Percentiles rank a stretch among this genome's conserved stretches.
Conservation (phyloP, 208 protist genomes). For the Acanthamoeba castellanii region DNA sequence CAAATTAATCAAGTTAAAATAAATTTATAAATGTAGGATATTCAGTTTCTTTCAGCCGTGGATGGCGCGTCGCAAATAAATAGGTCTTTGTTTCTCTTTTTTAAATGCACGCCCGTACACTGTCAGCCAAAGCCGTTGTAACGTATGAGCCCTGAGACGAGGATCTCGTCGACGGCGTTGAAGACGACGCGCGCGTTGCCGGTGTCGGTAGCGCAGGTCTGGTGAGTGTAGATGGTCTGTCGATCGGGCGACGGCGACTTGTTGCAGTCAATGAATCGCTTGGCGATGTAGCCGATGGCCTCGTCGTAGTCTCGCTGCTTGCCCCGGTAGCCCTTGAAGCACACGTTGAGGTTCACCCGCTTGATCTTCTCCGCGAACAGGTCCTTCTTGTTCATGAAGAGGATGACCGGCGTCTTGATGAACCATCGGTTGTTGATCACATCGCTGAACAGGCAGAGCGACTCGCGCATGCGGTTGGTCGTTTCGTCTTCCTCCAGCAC, state of each 20-base stretch:
- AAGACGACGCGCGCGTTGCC: slow-evolving; percentile 91
- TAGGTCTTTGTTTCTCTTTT: background rate
- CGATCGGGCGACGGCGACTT: background rate
- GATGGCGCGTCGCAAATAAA: too few species aligned
- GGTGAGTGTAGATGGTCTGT: slow-evolving; percentile 86
- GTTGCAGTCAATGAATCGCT: slow-evolving; percentile 17
- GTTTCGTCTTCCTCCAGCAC: slow-evolving; percentile 86
- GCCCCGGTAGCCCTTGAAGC: slow-evolving; percentile 90
- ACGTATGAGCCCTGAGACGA: slow-evolving; percentile 70
- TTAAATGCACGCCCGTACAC: too few species aligned
- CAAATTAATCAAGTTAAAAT: too few species aligned
- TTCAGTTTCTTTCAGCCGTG: too few species aligned
- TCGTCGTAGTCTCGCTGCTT: slow-evolving; percentile 73
- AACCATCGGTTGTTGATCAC: slow-evolving; percentile 92
- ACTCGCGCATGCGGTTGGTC: slow-evolving; percentile 91
- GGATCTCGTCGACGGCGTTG: slow-evolving; percentile 87
- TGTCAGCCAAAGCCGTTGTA: too few species aligned
- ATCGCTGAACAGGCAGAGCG: slow-evolving; percentile 91
- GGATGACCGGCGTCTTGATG: slow-evolving; percentile 87
- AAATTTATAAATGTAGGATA: too few species aligned
- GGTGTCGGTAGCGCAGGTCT: slow-evolving; percentile 91
- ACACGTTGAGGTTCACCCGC: slow-evolving; percentile 83
- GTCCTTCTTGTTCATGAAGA: slow-evolving; percentile 94
- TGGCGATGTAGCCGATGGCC: slow-evolving; percentile 56
- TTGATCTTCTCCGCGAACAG: slow-evolving; percentile 91